Percentiles rank a stretch among this genome's conserved stretches.
These are phyloP conservation scores for Aspergillus cristatus DNA, from an alignment of 495 filamentous ascomycete species.

Conservation along the genomic window DNA sequence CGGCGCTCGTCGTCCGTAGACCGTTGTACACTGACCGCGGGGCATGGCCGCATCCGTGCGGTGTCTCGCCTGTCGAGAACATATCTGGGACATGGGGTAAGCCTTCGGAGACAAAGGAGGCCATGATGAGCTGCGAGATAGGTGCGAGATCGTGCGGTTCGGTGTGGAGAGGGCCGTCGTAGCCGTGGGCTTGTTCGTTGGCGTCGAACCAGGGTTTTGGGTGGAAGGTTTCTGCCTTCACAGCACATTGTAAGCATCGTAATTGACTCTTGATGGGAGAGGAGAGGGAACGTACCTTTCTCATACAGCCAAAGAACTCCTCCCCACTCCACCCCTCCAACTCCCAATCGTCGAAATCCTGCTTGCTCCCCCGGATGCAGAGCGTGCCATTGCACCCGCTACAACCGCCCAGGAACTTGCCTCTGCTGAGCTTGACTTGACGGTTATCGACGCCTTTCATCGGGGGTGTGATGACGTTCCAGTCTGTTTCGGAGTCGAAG, in stretches of 20 bases:
- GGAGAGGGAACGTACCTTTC: conserved; percentile 26
- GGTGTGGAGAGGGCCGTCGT: conserved; percentile 35
- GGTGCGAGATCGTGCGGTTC: conserved; percentile 42
- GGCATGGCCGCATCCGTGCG: conserved; percentile 44
- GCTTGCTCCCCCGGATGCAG: conserved; percentile 50
- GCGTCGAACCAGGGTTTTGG: conserved; percentile 34
- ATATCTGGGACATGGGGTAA: conserved; percentile 40
- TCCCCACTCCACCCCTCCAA: conserved; percentile 45
- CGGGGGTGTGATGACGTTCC: conserved; percentile 48
- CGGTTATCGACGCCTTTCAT: conserved; percentile 44
- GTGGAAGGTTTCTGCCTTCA: conserved; percentile 38
- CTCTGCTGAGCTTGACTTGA: conserved; percentile 49
- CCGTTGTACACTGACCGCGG: conserved; percentile 42
- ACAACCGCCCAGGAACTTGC: conserved; percentile 49
- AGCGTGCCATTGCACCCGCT: conserved; percentile 54
- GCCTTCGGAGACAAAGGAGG: conserved; percentile 38
- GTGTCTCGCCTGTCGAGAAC: conserved; percentile 37
- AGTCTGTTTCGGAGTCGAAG: conserved; percentile 45
- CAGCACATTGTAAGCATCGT: too few relatives aligned
- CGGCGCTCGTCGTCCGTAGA: conserved; percentile 36
- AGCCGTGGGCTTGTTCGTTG: conserved; percentile 29
- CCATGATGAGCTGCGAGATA: conserved; percentile 36
- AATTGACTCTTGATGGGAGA: background rate
- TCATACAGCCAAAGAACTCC: conserved; percentile 44
- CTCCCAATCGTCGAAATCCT: conserved; percentile 55